A percentile compares a stretch with the other conserved stretches of the same genome.
Evolutionary conservation across 345 rosid genomes (phyloP).

Genomic region (Zanthoxylum bungeanum): DNA sequence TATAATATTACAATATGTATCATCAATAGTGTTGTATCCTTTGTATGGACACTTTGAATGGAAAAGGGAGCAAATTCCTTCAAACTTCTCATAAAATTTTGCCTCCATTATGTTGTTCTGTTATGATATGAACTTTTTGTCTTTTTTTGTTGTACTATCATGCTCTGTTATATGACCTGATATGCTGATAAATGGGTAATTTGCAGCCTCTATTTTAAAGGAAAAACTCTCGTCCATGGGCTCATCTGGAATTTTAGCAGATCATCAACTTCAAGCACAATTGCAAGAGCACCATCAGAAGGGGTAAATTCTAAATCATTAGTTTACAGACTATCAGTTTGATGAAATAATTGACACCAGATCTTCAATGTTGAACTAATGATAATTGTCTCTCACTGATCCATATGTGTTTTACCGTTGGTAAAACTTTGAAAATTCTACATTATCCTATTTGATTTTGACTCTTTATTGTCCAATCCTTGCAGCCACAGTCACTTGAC

Average conservation of each 20-base stretch:
- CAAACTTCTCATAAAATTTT: not conserved
- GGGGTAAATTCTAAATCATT: conserved; percentile 53
- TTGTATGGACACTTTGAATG: not conserved
- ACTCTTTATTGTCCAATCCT: conserved; percentile 23
- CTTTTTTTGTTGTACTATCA: not conserved
- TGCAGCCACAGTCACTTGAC: conserved; percentile 80
- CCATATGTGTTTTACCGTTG: not conserved
- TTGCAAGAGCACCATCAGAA: conserved; percentile 83
- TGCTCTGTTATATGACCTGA: conserved; percentile 11
- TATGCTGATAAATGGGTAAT: conserved; percentile 33
- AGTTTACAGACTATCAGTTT: not conserved
- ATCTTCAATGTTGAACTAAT: conserved; percentile 1
- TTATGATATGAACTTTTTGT: not conserved
- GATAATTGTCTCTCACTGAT: not conserved
- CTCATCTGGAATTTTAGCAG: conserved; percentile 95
- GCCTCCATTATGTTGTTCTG: not conserved
- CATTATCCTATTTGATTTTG: not conserved
- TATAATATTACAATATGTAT: not conserved
- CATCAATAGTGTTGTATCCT: not conserved
- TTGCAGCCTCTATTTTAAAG: conserved; percentile 89
- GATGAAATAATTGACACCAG: not conserved
- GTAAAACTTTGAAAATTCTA: not conserved
- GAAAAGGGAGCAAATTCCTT: conserved; percentile 11
- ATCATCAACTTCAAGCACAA: conserved; percentile 96
- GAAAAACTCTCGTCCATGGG: conserved; percentile 92